These are phyloP conservation scores for Rhodomyrtus psidioides DNA, from an alignment of 441 rosid genomes.

Conservation along the genomic window DNA sequence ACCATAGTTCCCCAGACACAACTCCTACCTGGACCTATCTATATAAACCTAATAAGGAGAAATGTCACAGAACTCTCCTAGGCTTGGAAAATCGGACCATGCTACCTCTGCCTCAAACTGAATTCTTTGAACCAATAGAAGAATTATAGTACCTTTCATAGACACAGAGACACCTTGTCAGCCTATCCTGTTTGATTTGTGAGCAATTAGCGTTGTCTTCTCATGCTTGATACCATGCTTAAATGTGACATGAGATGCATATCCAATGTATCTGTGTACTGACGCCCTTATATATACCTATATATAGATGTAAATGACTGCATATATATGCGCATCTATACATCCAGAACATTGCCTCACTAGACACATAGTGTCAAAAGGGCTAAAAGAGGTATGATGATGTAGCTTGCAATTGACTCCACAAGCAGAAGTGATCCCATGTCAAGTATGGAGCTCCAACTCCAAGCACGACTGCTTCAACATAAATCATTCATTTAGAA, in stretches of 20 bases:
- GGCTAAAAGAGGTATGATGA: not conserved
- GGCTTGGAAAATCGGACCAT: rapidly evolving
- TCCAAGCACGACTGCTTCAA: not conserved
- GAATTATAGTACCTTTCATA: not conserved
- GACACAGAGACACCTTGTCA: not conserved
- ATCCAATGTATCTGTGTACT: not conserved
- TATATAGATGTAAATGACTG: not conserved
- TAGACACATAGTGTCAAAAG: not conserved
- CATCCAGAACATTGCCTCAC: not conserved
- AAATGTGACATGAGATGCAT: not conserved
- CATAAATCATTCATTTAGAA: not conserved
- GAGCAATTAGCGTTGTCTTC: not conserved
- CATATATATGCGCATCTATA: not conserved
- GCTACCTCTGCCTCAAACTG: not conserved
- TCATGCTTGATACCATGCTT: not conserved
- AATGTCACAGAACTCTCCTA: not conserved
- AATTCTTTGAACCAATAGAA: not conserved
- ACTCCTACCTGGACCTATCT: not conserved
- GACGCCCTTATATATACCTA: not conserved
- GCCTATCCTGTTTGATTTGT: not conserved
- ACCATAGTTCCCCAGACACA: not conserved
- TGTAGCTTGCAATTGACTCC: not conserved
- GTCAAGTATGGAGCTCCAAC: not conserved
- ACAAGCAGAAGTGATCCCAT: not conserved
- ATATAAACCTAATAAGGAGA: not conserved